These are phyloP conservation scores for Leccinum uliginosum DNA, from an alignment of 768 basidiomycete species.

Conservation along the genomic window DNA sequence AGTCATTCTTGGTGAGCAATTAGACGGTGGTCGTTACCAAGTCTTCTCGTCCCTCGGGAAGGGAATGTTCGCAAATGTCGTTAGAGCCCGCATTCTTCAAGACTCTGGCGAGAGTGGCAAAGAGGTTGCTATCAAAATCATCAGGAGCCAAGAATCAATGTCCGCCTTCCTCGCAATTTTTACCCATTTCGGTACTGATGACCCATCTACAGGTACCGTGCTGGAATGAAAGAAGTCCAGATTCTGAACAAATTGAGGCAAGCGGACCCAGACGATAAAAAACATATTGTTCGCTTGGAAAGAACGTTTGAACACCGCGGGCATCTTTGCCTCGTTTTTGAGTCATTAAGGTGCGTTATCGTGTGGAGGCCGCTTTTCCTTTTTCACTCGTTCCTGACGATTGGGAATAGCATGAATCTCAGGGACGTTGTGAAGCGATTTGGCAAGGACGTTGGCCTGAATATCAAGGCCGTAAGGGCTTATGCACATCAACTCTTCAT, in stretches of 20 bases:
- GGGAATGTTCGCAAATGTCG: constrained; percentile 98
- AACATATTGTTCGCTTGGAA: constrained; percentile 90
- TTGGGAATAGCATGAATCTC: constrained; percentile 78
- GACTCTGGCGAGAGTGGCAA: constrained; percentile 50
- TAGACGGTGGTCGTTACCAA: constrained; percentile 90
- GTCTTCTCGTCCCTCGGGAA: constrained; percentile 95
- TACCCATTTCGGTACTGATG: constrained; percentile 3
- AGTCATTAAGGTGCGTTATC: constrained; percentile 72
- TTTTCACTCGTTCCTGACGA: constrained; percentile 10
- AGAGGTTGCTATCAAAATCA: constrained; percentile 98
- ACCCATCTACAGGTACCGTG: constrained; percentile 69
- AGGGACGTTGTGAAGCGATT: constrained; percentile 97
- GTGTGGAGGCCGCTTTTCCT: constrained; percentile 1
- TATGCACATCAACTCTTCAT: constrained; percentile 97
- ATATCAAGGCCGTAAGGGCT: constrained; percentile 96
- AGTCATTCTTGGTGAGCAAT: constrained; percentile 88
- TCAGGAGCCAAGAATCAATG: constrained; percentile 96
- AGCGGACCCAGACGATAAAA: constrained; percentile 95
- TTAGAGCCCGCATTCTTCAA: constrained; percentile 78
- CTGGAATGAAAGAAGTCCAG: constrained; percentile 87
- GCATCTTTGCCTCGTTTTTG: constrained; percentile 94
- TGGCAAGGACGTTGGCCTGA: constrained; percentile 95
- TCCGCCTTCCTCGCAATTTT: constrained; percentile 38
- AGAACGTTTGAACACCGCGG: constrained; percentile 96
- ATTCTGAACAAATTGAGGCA: constrained; percentile 84